Evolutionary conservation across 495 filamentous ascomycete genomes (phyloP).

Genomic region (Ramalina peruviana): DNA sequence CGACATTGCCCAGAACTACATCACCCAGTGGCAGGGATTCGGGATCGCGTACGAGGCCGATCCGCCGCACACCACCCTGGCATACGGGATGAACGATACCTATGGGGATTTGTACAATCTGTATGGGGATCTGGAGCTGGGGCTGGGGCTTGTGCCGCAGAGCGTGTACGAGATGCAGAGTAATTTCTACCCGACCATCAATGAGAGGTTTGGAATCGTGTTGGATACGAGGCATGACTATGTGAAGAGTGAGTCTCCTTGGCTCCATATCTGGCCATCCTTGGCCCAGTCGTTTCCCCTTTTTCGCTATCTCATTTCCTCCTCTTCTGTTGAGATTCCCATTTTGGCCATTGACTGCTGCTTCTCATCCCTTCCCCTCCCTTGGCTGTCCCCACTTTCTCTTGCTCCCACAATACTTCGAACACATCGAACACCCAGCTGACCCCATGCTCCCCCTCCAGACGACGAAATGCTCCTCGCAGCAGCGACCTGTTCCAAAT

Average conservation of each 20-base stretch:
- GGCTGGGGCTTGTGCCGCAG: slow-evolving; percentile 32
- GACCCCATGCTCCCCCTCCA: no score
- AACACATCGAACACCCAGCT: no score
- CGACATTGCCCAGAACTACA: slow-evolving; percentile 57
- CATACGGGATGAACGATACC: slow-evolving; percentile 42
- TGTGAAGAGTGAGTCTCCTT: slow-evolving; percentile 27
- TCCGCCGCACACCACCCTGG: slow-evolving; percentile 62
- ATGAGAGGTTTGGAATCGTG: slow-evolving; percentile 33
- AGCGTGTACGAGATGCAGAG: slow-evolving; percentile 42
- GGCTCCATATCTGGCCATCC: background rate
- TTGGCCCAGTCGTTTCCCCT: background rate
- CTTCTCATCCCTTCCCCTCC: background rate
- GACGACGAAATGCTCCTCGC: slow-evolving; percentile 38
- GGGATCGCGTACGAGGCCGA: slow-evolving; percentile 56
- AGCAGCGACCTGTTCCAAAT: slow-evolving; percentile 31
- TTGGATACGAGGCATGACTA: slow-evolving; percentile 37
- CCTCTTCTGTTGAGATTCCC: no score
- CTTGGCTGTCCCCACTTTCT: no score
- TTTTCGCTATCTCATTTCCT: no score
- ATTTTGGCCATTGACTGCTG: background rate
- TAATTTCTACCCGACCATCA: slow-evolving; percentile 35
- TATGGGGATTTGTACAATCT: slow-evolving; percentile 40
- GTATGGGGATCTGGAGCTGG: slow-evolving; percentile 34
- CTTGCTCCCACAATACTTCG: no score
- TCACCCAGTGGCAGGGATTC: slow-evolving; percentile 61